These are phyloP conservation scores for Bertia moriformis DNA, from an alignment of 2,329 filamentous ascomycete species.

Conservation along the genomic window DNA sequence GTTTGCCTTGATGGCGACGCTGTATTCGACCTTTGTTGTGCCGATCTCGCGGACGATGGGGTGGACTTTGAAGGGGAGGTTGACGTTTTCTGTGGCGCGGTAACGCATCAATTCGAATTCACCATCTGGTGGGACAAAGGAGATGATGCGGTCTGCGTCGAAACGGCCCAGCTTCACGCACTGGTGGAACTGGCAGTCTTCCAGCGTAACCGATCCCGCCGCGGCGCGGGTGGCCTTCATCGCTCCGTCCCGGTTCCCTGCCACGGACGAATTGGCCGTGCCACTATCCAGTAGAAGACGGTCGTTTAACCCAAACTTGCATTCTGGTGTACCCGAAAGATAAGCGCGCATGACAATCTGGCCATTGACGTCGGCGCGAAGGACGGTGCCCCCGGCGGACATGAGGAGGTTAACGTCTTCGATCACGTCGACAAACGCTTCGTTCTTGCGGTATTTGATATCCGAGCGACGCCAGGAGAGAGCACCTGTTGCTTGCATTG, in stretches of 20 bases:
- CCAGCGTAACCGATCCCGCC: slow-evolving; percentile 84
- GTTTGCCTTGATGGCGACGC: slow-evolving; percentile 92
- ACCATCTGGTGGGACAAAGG: slow-evolving; percentile 88
- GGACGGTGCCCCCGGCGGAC: slow-evolving; percentile 90
- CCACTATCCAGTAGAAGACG: slow-evolving; percentile 80
- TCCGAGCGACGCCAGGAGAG: slow-evolving; percentile 93
- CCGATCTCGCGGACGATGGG: slow-evolving; percentile 96
- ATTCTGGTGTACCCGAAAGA: slow-evolving; percentile 88
- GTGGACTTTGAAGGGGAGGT: slow-evolving; percentile 95
- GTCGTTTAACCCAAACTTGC: slow-evolving; percentile 97
- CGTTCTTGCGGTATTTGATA: slow-evolving; percentile 98
- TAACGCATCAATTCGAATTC: slow-evolving; percentile 99
- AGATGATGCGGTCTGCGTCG: slow-evolving; percentile 90
- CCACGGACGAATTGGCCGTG: slow-evolving; percentile 41
- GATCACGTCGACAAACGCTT: slow-evolving; percentile 97
- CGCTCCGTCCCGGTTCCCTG: slow-evolving; percentile 18
- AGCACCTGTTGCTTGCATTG: slow-evolving; percentile 95
- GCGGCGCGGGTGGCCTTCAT: slow-evolving; percentile 89
- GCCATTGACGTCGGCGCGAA: slow-evolving; percentile 89
- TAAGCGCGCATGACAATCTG: slow-evolving; percentile 99
- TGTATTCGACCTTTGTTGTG: slow-evolving; percentile 96
- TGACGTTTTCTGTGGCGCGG: slow-evolving; percentile 94
- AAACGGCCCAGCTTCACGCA: slow-evolving; percentile 97
- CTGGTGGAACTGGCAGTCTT: slow-evolving; percentile 98
- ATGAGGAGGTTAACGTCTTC: slow-evolving; percentile 98